These are phyloP conservation scores for Ceratobasidium papillatum DNA, from an alignment of 1,284 basidiomycete species.

Conservation along the genomic window DNA sequence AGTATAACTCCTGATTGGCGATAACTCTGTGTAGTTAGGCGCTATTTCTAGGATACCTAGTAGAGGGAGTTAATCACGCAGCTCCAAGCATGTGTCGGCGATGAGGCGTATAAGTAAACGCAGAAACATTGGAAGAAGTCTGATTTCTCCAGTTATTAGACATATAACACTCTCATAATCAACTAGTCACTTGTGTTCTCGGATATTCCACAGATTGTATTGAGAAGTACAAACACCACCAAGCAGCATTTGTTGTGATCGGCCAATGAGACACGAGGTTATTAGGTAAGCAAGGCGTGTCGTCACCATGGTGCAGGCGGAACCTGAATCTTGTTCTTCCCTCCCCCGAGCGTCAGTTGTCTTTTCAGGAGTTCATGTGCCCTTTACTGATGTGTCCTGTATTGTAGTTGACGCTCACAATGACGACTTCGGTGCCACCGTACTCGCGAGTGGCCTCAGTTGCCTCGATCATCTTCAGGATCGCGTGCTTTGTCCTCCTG, in stretches of 20 bases:
- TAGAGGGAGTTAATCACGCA: too few species aligned
- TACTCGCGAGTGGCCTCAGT: constrained; percentile 28
- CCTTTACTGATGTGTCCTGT: not conserved
- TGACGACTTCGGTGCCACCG: constrained; percentile 38
- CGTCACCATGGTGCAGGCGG: constrained; percentile 25
- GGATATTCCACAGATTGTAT: not conserved
- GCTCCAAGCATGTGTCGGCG: too few species aligned
- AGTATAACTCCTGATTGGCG: too few species aligned
- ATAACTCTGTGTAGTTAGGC: too few species aligned
- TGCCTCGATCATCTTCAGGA: constrained; percentile 23
- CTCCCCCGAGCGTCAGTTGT: constrained; percentile 17
- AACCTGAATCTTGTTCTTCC: constrained; percentile 27
- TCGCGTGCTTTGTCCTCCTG: constrained; percentile 27
- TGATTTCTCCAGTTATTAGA: too few species aligned
- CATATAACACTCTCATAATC: too few species aligned
- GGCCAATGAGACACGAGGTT: constrained; percentile 19
- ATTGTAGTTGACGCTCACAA: not conserved
- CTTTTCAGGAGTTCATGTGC: not conserved
- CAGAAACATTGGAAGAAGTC: too few species aligned
- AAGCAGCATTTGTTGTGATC: constrained; percentile 1
- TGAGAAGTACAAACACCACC: not conserved
- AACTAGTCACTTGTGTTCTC: too few species aligned
- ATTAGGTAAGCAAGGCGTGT: constrained; percentile 22
- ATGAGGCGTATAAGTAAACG: too few species aligned
- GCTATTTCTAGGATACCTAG: too few species aligned